Conservation (phyloP, 305 asterid species). For the Withania somnifera region DNA sequence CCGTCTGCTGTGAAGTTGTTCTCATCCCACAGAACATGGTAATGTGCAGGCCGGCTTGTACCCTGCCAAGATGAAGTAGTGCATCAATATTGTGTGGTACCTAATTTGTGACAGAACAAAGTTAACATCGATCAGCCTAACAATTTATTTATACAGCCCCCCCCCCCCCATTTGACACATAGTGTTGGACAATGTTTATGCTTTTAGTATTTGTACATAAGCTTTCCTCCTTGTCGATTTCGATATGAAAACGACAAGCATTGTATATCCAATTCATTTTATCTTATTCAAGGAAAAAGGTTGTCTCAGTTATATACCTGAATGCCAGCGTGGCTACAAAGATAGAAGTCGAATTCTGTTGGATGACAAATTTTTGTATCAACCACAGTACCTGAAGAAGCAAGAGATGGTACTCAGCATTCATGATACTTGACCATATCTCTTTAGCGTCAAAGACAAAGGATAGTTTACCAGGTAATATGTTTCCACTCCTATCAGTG, state of each 20-base stretch:
- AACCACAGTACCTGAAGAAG: conserved; percentile 70
- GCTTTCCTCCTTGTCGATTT: not conserved
- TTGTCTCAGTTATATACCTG: conserved; percentile 38
- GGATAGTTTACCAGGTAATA: conserved; percentile 66
- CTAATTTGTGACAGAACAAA: not conserved
- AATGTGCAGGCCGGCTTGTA: conserved; percentile 96
- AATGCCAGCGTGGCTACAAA: conserved; percentile 99
- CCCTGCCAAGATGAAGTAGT: conserved; percentile 35
- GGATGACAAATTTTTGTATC: conserved; percentile 98
- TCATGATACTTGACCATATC: not conserved
- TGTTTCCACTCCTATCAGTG: conserved; percentile 86
- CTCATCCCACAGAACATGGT: conserved; percentile 98
- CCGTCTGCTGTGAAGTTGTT: conserved; percentile 95
- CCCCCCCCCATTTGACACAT: not conserved
- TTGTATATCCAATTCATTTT: not conserved
- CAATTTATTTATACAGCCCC: not conserved
- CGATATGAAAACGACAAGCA: not conserved
- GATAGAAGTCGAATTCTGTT: conserved; percentile 91
- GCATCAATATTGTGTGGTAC: not conserved
- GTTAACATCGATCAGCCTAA: not conserved
- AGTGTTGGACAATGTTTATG: not conserved
- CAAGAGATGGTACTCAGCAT: not conserved
- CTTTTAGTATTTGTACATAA: not conserved
- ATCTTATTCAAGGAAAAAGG: not conserved
- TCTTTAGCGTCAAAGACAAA: not conserved